Evolutionary conservation across 495 filamentous ascomycete species (phyloP).

Genomic region (Mycothermus thermophilus): DNA sequence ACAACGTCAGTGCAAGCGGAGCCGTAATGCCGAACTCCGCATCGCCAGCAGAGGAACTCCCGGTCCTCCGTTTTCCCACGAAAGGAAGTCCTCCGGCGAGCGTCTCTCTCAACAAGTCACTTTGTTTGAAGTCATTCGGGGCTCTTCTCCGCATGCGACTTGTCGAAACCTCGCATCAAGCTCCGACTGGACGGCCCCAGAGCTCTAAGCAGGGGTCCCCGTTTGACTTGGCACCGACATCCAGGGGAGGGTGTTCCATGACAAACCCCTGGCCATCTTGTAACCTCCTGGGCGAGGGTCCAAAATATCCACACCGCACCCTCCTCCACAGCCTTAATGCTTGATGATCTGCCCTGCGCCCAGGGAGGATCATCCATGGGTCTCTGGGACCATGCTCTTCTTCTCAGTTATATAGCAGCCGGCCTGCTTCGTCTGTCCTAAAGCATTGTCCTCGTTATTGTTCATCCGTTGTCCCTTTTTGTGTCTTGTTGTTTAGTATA

Average conservation of each 20-base stretch:
- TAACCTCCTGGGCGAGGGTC: constrained; percentile 13
- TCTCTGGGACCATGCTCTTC: constrained; percentile 11
- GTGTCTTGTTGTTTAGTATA: constrained; percentile 5
- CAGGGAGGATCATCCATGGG: constrained; percentile 4
- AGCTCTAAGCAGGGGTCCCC: constrained; percentile 13
- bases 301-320: constrained; percentile 11
- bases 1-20: no score
- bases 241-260: constrained; percentile 7
- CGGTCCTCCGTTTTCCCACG: no score
- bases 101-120: constrained; percentile 10
- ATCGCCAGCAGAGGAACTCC: no score
- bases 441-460: constrained; percentile 4
- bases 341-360: constrained; percentile 5
- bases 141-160: constrained; percentile 11
- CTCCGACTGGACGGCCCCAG: constrained; percentile 13
- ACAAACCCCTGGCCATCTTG: constrained; percentile 3
- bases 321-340: constrained; percentile 9
- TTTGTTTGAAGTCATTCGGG: constrained; percentile 16
- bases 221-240: constrained; percentile 23
- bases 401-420: constrained; percentile 15
- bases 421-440: constrained; percentile 7
- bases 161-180: constrained; percentile 12
- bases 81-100: not conserved
- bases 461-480: no score
- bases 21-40: no score